Evolutionary conservation across 1,139 yeast genomes (phyloP).

Genomic region (Tardiomyces digboiensis): DNA sequence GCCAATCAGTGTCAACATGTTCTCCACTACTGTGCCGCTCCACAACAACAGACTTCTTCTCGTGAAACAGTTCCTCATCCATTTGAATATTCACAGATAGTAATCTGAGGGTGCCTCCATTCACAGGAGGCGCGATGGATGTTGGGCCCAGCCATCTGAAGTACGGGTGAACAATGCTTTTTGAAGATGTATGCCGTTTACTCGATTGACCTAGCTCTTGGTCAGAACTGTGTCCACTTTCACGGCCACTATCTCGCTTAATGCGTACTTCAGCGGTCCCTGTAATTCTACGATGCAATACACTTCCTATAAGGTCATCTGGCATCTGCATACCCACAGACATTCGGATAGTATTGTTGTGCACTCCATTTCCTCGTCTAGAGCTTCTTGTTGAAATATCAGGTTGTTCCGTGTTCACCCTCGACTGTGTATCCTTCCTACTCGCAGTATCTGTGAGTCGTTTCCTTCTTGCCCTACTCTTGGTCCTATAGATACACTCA

Average conservation of each 20-base stretch:
- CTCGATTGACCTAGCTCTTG: background rate
- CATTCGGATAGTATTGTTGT: too few species aligned
- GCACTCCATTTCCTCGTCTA: too few species aligned
- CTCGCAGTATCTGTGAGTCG: background rate
- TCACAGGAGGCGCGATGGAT: constrained; percentile 3
- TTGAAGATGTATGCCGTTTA: background rate
- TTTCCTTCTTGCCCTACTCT: background rate
- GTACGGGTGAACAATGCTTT: constrained; percentile 1
- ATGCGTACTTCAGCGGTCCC: background rate
- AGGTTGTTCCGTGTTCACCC: too few species aligned
- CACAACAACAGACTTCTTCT: background rate
- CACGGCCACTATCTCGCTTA: background rate
- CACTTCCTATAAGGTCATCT: too few species aligned
- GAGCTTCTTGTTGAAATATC: too few species aligned
- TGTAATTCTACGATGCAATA: too few species aligned
- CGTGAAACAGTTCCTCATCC: constrained; percentile 4
- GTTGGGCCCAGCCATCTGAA: constrained; percentile 8
- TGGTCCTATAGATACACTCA: background rate
- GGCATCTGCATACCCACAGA: too few species aligned
- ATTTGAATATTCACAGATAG: constrained; percentile 18
- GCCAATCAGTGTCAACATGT: too few species aligned
- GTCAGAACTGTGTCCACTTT: background rate
- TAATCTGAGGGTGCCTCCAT: constrained; percentile 18
- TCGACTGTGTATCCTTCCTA: too few species aligned
- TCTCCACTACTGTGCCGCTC: too few species aligned